Evolutionary conservation across 2,329 filamentous ascomycete species (phyloP), one percentile per base, ranked within the genome.

Genomic region (Fusarium sublunatum): DNA sequence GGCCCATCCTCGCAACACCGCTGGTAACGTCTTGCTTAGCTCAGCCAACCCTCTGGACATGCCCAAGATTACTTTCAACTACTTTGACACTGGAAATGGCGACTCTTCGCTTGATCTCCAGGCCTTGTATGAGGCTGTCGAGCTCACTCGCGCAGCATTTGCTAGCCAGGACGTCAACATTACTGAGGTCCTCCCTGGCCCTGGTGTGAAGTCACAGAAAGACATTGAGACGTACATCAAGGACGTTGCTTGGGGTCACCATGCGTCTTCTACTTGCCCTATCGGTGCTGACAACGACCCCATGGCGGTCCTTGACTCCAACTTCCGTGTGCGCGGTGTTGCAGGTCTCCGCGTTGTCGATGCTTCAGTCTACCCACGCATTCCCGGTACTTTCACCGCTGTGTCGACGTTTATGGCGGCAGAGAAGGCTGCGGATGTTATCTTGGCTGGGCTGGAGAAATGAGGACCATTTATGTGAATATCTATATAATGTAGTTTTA

Each of bases 31-130:
- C 5, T 81, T 74, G 4, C 82, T 92, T 6, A 78, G 78, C 13
- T 88, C 85, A 0, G 75, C 82, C 0, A 83, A 91, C 69, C 88
- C 89, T 0, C 83, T 85, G 1, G 88, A 91, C 50, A 77, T 81
- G 4, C 89, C 90, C 0, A 73, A 83, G 6, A 89, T 91, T 64
- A 77, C 78, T 45, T 90, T 88, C 77, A 85, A 86, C 73, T 88
- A 82, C 73, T 88, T 85, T 75, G 79, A 82, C 42, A 77, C 78
- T 0, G 83, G 83, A 19, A 76, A 71, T 19, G 77, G 81, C 22
- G 82, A 83, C 7, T 76, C 78, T 4, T 74, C 74, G 0, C 76
- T 79, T 29, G 81, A 86, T 42, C 69, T 84, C 8, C 82, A 86
- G 42, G 84, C 86, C 1, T 64, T 87, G 12, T 77, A 79, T 29